Base-by-base conservation (phyloP, 805 yeast species). In the Starmerella etchellsii region DNA sequence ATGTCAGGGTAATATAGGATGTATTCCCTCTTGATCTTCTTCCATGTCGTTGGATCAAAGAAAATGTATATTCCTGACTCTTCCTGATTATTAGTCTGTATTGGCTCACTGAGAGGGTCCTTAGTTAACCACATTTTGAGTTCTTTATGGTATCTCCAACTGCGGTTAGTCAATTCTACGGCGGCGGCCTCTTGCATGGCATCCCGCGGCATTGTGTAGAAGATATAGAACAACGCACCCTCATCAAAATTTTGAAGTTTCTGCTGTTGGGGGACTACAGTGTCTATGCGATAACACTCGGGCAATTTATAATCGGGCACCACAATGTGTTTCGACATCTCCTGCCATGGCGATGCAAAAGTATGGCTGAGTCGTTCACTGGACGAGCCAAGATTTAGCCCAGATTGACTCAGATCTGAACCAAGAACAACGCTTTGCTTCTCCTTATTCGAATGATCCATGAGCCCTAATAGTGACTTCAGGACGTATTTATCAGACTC, bases 71-170 rank as follows among this genome's bases (percentile, higher is more conserved):
- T 76, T 1, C 98, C 97, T 46, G 88, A 73, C 62, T 91, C 98
- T 41, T 87, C 83, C 27, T 81, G 88, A 28, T 78, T 79, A 26
- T 80, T 73, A 44, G 84, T 82, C 50, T 67, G 75, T 14, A 82
- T 73, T 1, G 96, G 95, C 59, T 88, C 97, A 46, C 77, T 76
- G 53, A 75, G 74, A 23, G 94, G 81, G 54, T 85, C 95, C 60
- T 91, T 91, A 11, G 98, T 91, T 44, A 91, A 65, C 98, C 98
- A 91, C 38, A 91, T 85, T 64, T 87, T 93, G 42, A 91, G 71
- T 46, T 84, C 94, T 63, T 85, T 88, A 63, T 91, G 98, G 56
- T 82, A 91, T 51, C 97, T 73, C 99, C 99, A 91, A 62, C 88
- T 91, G 53, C 98, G 71, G 47, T 76, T 76, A 53, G 84, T 83